These are phyloP conservation scores for Stephanodiscus triporus DNA, from an alignment of 108 stramenopile species.

Conservation along the genomic window DNA sequence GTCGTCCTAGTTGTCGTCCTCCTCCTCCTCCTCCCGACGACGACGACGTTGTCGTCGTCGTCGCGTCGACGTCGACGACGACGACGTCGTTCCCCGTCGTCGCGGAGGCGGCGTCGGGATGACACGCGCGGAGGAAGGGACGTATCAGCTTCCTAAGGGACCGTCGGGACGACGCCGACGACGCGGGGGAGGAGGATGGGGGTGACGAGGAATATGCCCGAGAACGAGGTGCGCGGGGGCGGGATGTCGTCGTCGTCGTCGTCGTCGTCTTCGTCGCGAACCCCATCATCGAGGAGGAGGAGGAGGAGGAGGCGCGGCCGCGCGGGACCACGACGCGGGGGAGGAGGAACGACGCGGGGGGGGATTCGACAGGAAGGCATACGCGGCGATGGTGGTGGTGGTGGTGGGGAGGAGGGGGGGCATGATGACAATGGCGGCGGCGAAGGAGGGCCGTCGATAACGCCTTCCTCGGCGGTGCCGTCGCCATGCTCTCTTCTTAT, in stretches of 20 bases:
- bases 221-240: not conserved
- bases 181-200: not conserved
- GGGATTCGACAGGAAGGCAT: not conserved
- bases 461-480: no score
- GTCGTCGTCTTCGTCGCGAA: not conserved
- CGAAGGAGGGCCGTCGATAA: not conserved
- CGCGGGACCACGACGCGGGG: not conserved
- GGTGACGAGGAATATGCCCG: not conserved
- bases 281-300: not conserved
- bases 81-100: conserved; percentile 6
- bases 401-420: no score
- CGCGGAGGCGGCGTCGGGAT: conserved; percentile 69
- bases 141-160: conserved; percentile 64
- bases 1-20: conserved; percentile 26
- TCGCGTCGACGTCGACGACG: not conserved
- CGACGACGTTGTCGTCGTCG: not conserved
- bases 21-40: conserved; percentile 5
- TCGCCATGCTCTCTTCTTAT: no score
- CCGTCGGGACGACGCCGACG: not conserved
- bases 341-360: not conserved
- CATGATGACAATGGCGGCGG: not conserved
- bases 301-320: not conserved
- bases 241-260: not conserved
- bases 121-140: conserved; percentile 81
- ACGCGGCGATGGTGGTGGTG: not conserved